These are phyloP conservation scores for Lizonia empirigonia DNA, from an alignment of 2,329 filamentous ascomycete species.

Conservation along the genomic window DNA sequence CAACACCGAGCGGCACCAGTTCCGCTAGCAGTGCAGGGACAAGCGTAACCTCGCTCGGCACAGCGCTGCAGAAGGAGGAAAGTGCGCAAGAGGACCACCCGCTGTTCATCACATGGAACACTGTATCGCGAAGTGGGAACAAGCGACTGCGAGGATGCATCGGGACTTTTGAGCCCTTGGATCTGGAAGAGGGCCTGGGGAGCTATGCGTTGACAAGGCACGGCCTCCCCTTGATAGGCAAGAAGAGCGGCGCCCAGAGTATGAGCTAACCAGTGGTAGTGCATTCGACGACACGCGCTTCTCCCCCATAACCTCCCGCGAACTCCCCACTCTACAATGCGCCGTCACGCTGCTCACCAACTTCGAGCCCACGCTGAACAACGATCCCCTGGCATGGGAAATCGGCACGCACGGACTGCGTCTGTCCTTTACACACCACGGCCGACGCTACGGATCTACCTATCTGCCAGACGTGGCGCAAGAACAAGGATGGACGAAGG, in stretches of 20 bases:
- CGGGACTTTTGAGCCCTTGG: conserved; percentile 84
- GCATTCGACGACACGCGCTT: conserved; percentile 70
- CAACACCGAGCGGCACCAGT: conserved; percentile 52
- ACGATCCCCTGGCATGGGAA: conserved; percentile 75
- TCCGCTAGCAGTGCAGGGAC: conserved; percentile 52
- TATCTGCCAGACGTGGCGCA: conserved; percentile 90
- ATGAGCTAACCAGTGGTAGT: conserved; percentile 41
- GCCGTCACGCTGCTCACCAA: conserved; percentile 80
- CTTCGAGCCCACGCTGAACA: conserved; percentile 75
- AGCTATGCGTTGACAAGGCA: conserved; percentile 83
- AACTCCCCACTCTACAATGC: conserved; percentile 48
- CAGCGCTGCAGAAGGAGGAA: conserved; percentile 37
- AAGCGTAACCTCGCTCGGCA: conserved; percentile 43
- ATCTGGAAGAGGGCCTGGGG: conserved; percentile 73
- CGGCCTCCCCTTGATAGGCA: not conserved
- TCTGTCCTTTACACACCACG: conserved; percentile 79
- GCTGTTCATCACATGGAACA: conserved; percentile 96
- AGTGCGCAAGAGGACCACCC: conserved; percentile 58
- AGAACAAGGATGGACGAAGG: conserved; percentile 94
- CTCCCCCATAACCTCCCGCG: conserved; percentile 57
- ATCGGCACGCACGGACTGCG: conserved; percentile 85
- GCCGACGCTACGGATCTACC: conserved; percentile 78
- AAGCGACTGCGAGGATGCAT: conserved; percentile 89
- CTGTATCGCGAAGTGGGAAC: conserved; percentile 61
- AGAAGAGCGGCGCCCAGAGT: too few species aligned